Conservation (phyloP, 75 land plant genomes). For the Larix kaempferi region DNA sequence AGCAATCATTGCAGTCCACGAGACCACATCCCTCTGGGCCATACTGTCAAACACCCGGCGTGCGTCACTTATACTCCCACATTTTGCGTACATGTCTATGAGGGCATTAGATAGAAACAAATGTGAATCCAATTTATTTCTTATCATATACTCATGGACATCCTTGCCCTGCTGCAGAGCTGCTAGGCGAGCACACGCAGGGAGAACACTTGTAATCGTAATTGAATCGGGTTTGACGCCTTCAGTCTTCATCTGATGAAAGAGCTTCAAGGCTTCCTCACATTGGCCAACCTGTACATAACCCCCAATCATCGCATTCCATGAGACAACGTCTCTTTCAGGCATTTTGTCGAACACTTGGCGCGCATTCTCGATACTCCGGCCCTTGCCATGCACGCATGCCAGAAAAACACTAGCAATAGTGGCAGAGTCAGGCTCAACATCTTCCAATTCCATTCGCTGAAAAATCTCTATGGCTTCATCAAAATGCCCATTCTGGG, state of each 20-base stretch:
- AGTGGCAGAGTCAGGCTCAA: background rate
- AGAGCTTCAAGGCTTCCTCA: conserved; percentile 3
- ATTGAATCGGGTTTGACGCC: conserved; percentile 9
- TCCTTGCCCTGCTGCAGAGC: conserved; percentile 6
- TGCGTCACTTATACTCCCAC: conserved; percentile 21
- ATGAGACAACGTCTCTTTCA: conserved; percentile 6
- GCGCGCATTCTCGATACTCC: conserved; percentile 6
- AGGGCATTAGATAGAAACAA: background rate
- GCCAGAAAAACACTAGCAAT: background rate
- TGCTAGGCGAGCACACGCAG: conserved; percentile 13
- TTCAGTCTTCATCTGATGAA: conserved; percentile 10
- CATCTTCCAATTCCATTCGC: conserved; percentile 5
- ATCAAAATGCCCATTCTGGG: conserved; percentile 8
- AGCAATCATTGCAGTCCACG: conserved; percentile 25
- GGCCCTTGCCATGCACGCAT: conserved; percentile 12
- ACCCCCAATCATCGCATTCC: conserved; percentile 15
- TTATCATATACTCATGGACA: conserved; percentile 10
- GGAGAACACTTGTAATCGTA: conserved; percentile 7
- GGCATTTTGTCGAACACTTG: conserved; percentile 12
- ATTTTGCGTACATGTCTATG: conserved; percentile 25
- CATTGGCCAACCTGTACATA: conserved; percentile 8
- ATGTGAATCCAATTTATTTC: conserved; percentile 1
- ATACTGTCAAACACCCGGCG: conserved; percentile 11
- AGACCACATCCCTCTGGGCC: conserved; percentile 10
- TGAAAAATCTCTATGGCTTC: conserved; percentile 5